Percentiles rank a stretch among this genome's conserved stretches.
phyloP scores from a whole-genome alignment of 352 stramenopile genomes.

The Pythium volutum region DNA sequence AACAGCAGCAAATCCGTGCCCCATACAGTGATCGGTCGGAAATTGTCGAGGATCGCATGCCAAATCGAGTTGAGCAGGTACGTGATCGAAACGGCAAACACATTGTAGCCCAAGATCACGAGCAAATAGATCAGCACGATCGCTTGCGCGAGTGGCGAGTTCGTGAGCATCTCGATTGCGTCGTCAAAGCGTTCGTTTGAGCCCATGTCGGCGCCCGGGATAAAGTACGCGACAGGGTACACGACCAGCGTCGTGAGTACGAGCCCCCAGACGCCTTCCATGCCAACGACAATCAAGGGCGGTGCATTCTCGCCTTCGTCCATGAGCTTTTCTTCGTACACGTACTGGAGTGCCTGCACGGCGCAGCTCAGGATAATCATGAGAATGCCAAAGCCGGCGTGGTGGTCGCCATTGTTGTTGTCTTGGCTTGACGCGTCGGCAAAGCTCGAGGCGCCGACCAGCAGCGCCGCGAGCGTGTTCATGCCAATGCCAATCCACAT shows the following conservation, averaged over 20 bases:
- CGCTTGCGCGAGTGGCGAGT: slow-evolving; percentile 58
- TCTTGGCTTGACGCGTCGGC: slow-evolving; percentile 64
- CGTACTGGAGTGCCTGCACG: slow-evolving; percentile 95
- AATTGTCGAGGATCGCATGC: slow-evolving; percentile 98
- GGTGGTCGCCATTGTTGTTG: slow-evolving; percentile 60
- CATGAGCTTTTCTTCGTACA: slow-evolving; percentile 98
- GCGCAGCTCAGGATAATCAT: slow-evolving; percentile 95
- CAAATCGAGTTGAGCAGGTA: slow-evolving; percentile 96
- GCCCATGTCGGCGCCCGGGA: slow-evolving; percentile 92
- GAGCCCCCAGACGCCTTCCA: slow-evolving; percentile 96
- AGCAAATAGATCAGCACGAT: slow-evolving; percentile 89
- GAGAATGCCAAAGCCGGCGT: slow-evolving; percentile 89
- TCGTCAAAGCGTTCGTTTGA: slow-evolving; percentile 93
- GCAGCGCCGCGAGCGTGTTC: slow-evolving; percentile 92
- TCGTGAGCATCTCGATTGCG: slow-evolving; percentile 64
- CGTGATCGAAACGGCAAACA: slow-evolving; percentile 96
- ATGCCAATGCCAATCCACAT: slow-evolving; percentile 97
- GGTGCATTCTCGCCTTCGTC: slow-evolving; percentile 91
- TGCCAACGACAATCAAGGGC: slow-evolving; percentile 92
- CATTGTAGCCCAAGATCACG: slow-evolving; percentile 95
- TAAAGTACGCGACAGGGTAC: slow-evolving; percentile 90
- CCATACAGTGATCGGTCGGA: slow-evolving; percentile 96
- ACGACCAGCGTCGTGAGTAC: slow-evolving; percentile 91
- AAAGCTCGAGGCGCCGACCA: slow-evolving; percentile 94
- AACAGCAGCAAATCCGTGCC: slow-evolving; percentile 94